A percentile compares a stretch with the other conserved stretches of the same genome.
Evolutionary conservation across 192 early-diverging fungal genomes (phyloP).

Genomic region (Obelidium mucronatum): DNA sequence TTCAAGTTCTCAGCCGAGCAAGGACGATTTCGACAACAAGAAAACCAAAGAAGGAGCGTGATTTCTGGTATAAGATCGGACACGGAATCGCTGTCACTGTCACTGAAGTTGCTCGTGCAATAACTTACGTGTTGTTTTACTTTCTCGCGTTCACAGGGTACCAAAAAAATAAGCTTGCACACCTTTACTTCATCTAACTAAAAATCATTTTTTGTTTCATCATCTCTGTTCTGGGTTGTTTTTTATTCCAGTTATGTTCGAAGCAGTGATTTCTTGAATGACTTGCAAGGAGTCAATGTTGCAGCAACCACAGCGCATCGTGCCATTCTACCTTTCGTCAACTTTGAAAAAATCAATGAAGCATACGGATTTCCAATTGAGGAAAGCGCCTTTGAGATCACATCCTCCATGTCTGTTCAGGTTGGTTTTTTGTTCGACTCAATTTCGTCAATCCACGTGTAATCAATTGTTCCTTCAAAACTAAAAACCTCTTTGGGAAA

Average conservation of each 20-base stretch:
- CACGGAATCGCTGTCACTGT: not conserved
- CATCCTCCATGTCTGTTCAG: not conserved
- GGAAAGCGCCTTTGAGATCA: not conserved
- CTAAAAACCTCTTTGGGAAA: too few relatives aligned
- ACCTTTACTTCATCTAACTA: not conserved
- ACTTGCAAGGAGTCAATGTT: not conserved
- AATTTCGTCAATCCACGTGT: too few relatives aligned
- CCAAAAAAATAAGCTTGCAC: too few relatives aligned
- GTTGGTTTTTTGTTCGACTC: not conserved
- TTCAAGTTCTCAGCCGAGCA: too few relatives aligned
- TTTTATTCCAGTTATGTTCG: not conserved
- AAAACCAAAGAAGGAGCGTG: not conserved
- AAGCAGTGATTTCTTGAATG: not conserved
- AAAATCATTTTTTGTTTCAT: not conserved
- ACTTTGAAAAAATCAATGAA: not conserved
- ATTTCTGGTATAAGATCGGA: not conserved
- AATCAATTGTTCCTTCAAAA: too few relatives aligned
- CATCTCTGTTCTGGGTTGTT: too few relatives aligned
- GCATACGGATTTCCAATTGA: conserved; percentile 3
- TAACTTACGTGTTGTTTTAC: not conserved
- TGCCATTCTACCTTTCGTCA: not conserved
- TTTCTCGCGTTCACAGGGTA: not conserved
- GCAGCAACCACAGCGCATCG: not conserved
- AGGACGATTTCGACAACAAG: too few relatives aligned
- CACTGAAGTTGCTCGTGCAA: not conserved